Base-by-base conservation (phyloP, 495 filamentous ascomycete genomes). In the Sabuloglossum arenarium region DNA sequence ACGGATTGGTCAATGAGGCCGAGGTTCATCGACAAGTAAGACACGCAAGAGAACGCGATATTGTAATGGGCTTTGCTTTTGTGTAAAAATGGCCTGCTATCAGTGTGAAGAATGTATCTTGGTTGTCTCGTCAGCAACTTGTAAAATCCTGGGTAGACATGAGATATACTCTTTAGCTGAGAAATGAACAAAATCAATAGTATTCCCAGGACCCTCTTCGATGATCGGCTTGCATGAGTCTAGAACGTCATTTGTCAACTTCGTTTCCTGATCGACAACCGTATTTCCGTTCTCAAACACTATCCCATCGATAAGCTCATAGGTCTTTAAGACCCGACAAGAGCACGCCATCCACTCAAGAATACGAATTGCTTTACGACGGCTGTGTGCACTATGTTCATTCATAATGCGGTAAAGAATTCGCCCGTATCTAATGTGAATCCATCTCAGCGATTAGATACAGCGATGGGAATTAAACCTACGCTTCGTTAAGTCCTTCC, bases 171-270 rank as follows among this genome's bases (percentile, higher is more conserved):
- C 55, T 53, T 54, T 50, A 0, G 50, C 58, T 19, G 58, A 52
- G 45, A 49, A 58, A 29, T 60, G 58, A 21, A 60, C 42, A 27
- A 60, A 57, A 24, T 28, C 39, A 23, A 60, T 23, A 6, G 46
- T 60, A 1, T 43, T 43, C 11, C 43, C 47, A 10, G 54, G 55
- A 31, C 39, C 53, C 34, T 57, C 58, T 37, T 60, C 54, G 23
- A 60, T 46, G 6, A 60, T 29, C 12, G 58, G 58, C 46, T 58
- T 57, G 30, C 58, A 60, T 3, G 43, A 12, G 16, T 60, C 55
- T 23, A 60, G 19, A 19, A 56, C 25, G 6, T 19, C 49, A 11
- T 31, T 31, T 30, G 25, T 42, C 19, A 58, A n/a, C 53, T 28
- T 56, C 10, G 53, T 57, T n/a, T 56, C n/a, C 45, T 53, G 29